These are phyloP conservation scores for Aspergillus sp. DNA, from an alignment of 2,329 filamentous ascomycete genomes.

Conservation along the genomic window DNA sequence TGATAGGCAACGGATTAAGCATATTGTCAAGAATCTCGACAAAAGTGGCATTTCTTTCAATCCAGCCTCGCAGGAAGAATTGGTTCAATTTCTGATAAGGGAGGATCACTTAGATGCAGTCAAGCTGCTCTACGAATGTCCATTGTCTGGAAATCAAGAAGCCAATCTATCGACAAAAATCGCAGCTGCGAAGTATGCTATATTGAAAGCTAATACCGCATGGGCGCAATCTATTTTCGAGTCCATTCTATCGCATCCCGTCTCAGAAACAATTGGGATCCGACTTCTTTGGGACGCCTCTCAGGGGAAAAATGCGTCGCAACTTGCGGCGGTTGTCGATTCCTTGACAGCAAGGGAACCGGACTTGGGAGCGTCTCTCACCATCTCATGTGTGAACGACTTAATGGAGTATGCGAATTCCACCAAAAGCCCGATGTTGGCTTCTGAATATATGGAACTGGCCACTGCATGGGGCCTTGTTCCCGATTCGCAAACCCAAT, in stretches of 20 bases:
- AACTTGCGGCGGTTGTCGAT: slow-evolving; percentile 71
- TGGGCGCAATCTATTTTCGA: slow-evolving; percentile 65
- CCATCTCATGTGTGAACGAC: slow-evolving; percentile 72
- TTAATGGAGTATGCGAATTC: slow-evolving; percentile 72
- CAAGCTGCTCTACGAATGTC: slow-evolving; percentile 66
- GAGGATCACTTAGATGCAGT: slow-evolving; percentile 60
- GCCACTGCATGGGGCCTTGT: slow-evolving; percentile 64
- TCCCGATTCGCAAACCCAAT: slow-evolving; percentile 68
- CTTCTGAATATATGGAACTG: slow-evolving; percentile 70
- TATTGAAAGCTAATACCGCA: slow-evolving; percentile 57
- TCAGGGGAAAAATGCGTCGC: slow-evolving; percentile 68
- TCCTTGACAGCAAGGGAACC: slow-evolving; percentile 57
- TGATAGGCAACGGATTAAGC: slow-evolving; percentile 59
- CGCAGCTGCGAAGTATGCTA: slow-evolving; percentile 61
- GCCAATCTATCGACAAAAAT: slow-evolving; percentile 52
- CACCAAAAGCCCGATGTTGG: slow-evolving; percentile 68
- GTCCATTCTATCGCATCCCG: slow-evolving; percentile 44
- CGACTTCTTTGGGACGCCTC: slow-evolving; percentile 74
- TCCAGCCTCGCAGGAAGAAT: slow-evolving; percentile 43
- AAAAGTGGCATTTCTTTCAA: slow-evolving; percentile 52
- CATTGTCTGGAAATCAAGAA: slow-evolving; percentile 43
- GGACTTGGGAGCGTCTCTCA: slow-evolving; percentile 53
- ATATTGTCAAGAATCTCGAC: slow-evolving; percentile 54
- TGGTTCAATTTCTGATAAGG: slow-evolving; percentile 64
- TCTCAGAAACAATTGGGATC: slow-evolving; percentile 66